Percentiles rank a stretch among this genome's conserved stretches.
Evolutionary conservation across 2,329 filamentous ascomycete species (phyloP).

Genomic region (Trichoderma aggressivum): DNA sequence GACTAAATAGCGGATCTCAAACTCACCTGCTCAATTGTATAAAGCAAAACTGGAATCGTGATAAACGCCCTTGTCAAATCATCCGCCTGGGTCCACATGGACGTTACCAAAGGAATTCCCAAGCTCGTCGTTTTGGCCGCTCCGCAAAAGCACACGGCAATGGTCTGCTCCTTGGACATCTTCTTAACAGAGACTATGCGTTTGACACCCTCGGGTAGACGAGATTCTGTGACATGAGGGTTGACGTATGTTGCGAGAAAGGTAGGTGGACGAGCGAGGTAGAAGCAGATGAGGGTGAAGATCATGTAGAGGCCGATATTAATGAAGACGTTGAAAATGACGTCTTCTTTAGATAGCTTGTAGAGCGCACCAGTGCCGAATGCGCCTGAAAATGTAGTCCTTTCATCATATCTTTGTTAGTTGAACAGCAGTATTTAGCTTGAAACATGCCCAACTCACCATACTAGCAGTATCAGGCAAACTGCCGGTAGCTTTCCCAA

Average conservation of each 20-base stretch:
- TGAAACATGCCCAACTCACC: constrained; percentile 33
- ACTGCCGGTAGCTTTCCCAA: constrained; percentile 47
- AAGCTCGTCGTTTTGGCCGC: constrained; percentile 70
- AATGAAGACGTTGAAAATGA: constrained; percentile 66
- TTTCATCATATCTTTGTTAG: constrained; percentile 30
- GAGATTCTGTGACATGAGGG: constrained; percentile 32
- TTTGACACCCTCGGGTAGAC: constrained; percentile 28
- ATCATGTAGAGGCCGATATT: constrained; percentile 61
- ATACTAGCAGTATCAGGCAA: constrained; percentile 48
- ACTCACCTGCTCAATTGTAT: constrained; percentile 54
- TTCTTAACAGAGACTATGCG: constrained; percentile 46
- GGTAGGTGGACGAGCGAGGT: constrained; percentile 43
- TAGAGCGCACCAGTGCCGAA: constrained; percentile 63
- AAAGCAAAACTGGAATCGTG: constrained; percentile 62
- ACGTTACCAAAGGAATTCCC: constrained; percentile 63
- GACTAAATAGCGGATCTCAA: neutral
- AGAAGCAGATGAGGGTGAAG: constrained; percentile 61
- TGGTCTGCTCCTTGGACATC: constrained; percentile 58
- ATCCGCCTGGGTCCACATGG: constrained; percentile 61
- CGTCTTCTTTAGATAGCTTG: constrained; percentile 54
- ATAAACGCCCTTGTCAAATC: constrained; percentile 55
- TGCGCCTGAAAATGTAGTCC: constrained; percentile 65
- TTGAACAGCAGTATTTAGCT: neutral
- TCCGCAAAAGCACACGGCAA: constrained; percentile 70
- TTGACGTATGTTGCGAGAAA: constrained; percentile 34